Conservation (phyloP, 345 rosid genomes). For the Salix exigua region DNA sequence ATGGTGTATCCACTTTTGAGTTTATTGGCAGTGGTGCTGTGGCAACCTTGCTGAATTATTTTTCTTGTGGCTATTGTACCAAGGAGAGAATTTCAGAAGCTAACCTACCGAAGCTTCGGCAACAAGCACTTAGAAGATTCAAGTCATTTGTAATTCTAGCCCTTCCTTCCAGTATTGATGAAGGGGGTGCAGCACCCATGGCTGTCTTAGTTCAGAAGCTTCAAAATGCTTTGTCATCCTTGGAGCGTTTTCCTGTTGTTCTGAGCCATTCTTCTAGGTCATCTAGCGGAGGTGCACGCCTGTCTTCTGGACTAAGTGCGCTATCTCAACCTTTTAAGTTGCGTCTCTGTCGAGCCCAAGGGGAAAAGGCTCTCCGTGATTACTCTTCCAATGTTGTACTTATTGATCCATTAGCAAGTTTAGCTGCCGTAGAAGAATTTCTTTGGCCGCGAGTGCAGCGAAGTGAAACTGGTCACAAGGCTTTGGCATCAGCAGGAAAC, state of each 20-base stretch:
- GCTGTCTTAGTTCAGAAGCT: conserved; percentile 90
- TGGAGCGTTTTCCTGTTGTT: conserved; percentile 96
- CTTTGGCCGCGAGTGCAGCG: conserved; percentile 98
- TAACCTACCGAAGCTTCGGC: conserved; percentile 77
- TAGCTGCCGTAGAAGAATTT: conserved; percentile 94
- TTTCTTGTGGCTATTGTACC: conserved; percentile 81
- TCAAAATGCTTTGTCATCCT: conserved; percentile 87
- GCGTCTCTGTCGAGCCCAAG: conserved; percentile 87
- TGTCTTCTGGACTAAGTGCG: conserved; percentile 93
- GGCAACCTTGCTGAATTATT: conserved; percentile 83
- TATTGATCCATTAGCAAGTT: conserved; percentile 94
- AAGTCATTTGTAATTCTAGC: conserved; percentile 72
- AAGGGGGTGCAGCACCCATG: conserved; percentile 55
- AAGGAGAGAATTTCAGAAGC: conserved; percentile 81
- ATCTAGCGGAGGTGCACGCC: conserved; percentile 87
- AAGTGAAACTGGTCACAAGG: conserved; percentile 73
- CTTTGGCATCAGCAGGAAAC: conserved; percentile 58
- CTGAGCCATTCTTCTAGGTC: conserved; percentile 88
- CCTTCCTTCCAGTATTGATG: conserved; percentile 58
- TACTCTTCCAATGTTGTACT: conserved; percentile 94
- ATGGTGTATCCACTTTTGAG: conserved; percentile 98
- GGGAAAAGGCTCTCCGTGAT: conserved; percentile 90
- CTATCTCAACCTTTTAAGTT: conserved; percentile 91
- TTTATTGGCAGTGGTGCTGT: conserved; percentile 98
- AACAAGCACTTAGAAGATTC: conserved; percentile 71